phyloP scores from a whole-genome alignment of 2,329 filamentous ascomycete genomes.

The Xylariaceae sp. region DNA sequence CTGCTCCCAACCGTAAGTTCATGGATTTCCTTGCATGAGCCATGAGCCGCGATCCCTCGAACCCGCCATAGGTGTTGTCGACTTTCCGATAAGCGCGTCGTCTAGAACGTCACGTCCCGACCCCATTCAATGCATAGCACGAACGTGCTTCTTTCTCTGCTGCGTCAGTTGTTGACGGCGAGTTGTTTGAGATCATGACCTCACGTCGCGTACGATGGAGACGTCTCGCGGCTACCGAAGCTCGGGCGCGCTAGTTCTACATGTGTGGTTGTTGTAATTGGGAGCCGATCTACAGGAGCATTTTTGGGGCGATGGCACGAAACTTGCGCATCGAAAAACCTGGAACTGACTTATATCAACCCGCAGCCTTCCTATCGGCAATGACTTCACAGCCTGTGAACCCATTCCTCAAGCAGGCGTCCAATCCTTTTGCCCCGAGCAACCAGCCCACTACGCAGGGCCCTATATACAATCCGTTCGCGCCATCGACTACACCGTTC shows the following conservation, averaged over 20 bases:
- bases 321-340: constrained; percentile 1
- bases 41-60: constrained; percentile 11
- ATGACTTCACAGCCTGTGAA: constrained; percentile 17
- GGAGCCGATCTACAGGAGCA: not conserved
- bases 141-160: not conserved
- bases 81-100: constrained; percentile 3
- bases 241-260: not conserved
- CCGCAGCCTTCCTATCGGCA: constrained; percentile 26
- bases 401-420: constrained; percentile 21
- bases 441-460: constrained; percentile 9
- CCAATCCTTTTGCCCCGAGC: constrained; percentile 22
- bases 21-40: constrained; percentile 22
- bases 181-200: not conserved
- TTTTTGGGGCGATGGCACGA: not conserved
- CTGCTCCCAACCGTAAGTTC: constrained; percentile 31
- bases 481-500: not conserved
- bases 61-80: not conserved
- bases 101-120: not conserved
- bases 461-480: constrained; percentile 12
- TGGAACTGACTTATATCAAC: constrained; percentile 18
- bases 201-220: not conserved
- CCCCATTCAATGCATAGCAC: not conserved
- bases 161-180: not conserved
- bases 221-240: not conserved
- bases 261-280: no score